Base-by-base conservation (phyloP, 2,329 filamentous ascomycete species). In the Cladosporium halotolerans region DNA sequence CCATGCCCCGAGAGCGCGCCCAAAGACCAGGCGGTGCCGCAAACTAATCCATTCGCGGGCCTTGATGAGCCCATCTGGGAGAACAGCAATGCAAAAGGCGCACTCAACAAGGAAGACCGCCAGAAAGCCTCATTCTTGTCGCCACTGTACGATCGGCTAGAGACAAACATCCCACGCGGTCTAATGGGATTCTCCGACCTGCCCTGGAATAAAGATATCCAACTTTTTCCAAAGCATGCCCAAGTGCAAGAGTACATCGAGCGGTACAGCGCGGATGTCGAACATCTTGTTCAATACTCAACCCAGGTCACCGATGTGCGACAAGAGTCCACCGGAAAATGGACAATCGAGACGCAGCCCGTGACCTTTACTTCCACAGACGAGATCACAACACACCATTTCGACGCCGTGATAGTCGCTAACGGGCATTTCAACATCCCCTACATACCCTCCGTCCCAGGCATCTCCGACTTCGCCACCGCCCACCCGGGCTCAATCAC, bases 131-230 rank as follows among this genome's bases (percentile, higher is more conserved):
- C 83, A 4, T 53, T 53, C 39, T 76, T 88, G n/a, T 89, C 87
- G 14, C 87, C 91, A 3, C 81, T 96, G 71, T 96, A 96, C 68
- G 82, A 89, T 45, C 73, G 79, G 19, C 74, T 96, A 13, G 85
- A 96, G 64, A 90, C 91, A 18, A 97, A 97, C 68, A 90, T 96
- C 45, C 88, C 90, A 0, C 82, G 86, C 55, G 76, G 77, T 0
- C 68, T 96, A 49, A 97, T 97, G 92, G 74, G 78, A 3, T 96
- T 84, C 68, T 85, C 84, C 4, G 86, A 92, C 60, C 73, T 81
- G 6, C 55, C 62, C 1, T 70, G 68, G 68, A 67, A 78, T 0
- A 63, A 76, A 1, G 77, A 82, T 10, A 76, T 79, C 6, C 82
- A 85, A 65, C 75, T 95, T 1, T 95, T 92, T 62, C 92, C 92